Conservation (phyloP, 441 rosid species). For the Adansonia grandidieri region DNA sequence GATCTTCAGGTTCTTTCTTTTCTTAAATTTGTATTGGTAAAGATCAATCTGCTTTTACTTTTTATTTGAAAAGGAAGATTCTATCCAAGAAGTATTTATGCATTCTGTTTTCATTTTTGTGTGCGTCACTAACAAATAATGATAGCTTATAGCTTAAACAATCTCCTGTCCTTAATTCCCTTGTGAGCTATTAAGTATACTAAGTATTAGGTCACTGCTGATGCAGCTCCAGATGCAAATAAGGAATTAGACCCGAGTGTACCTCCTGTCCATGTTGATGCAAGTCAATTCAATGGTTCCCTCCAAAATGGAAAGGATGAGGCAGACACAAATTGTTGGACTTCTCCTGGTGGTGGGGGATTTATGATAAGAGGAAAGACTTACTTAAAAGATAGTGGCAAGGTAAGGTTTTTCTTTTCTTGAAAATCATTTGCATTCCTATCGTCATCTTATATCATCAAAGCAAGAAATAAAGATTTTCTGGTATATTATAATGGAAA, state of each 20-base stretch:
- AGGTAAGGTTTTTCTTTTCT: constrained; percentile 55
- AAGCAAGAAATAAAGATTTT: constrained; percentile 7
- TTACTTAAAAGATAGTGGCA: constrained; percentile 80
- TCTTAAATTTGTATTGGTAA: not conserved
- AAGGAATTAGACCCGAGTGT: constrained; percentile 68
- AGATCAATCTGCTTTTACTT: not conserved
- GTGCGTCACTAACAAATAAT: not conserved
- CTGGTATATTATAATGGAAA: constrained; percentile 8
- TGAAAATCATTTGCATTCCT: constrained; percentile 10
- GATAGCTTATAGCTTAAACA: not conserved
- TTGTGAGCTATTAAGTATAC: constrained; percentile 11
- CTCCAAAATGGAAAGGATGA: constrained; percentile 64
- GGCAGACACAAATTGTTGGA: constrained; percentile 89
- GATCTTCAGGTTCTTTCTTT: constrained; percentile 63
- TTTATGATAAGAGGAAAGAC: constrained; percentile 97
- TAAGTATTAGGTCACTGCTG: constrained; percentile 34
- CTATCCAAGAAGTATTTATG: not conserved
- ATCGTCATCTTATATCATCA: not conserved
- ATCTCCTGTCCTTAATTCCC: not conserved
- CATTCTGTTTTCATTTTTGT: not conserved
- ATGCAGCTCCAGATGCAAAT: constrained; percentile 59
- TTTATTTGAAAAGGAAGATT: constrained; percentile 4
- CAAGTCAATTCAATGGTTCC: constrained; percentile 65
- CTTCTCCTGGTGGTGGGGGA: constrained; percentile 82
- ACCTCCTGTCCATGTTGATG: constrained; percentile 58